Evolutionary conservation across 2,329 filamentous ascomycete genomes (phyloP).

Genomic region (Setomelanomma holmii): DNA sequence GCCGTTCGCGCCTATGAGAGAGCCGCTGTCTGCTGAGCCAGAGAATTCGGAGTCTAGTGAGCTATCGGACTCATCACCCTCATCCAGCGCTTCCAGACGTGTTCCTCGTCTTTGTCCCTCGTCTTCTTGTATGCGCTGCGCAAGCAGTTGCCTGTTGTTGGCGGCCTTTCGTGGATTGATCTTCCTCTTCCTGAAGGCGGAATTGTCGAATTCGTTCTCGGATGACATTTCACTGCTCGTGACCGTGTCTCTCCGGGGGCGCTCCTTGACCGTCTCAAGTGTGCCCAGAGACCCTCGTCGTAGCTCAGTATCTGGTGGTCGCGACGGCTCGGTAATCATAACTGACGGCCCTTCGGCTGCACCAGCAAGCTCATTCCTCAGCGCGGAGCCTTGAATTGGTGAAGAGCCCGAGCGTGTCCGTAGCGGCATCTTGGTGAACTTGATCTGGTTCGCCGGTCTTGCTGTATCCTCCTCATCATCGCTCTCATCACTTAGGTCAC

Average conservation of each 20-base stretch:
- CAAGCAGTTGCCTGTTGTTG: constrained; percentile 59
- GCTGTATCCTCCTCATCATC: constrained; percentile 73
- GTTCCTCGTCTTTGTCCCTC: constrained; percentile 39
- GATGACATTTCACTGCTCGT: constrained; percentile 85
- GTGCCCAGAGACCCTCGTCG: constrained; percentile 74
- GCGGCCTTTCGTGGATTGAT: constrained; percentile 67
- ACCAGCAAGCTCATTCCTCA: constrained; percentile 63
- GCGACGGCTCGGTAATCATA: constrained; percentile 64
- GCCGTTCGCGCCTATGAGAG: constrained; percentile 71
- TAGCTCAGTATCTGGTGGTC: constrained; percentile 46
- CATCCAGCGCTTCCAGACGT: constrained; percentile 51
- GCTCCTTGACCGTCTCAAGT: constrained; percentile 72
- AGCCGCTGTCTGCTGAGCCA: constrained; percentile 66
- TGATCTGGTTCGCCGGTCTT: constrained; percentile 84
- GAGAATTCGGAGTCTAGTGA: constrained; percentile 50
- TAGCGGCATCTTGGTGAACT: constrained; percentile 95
- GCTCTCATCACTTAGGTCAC: constrained; percentile 83
- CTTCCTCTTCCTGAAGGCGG: constrained; percentile 68
- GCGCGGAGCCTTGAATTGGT: constrained; percentile 62
- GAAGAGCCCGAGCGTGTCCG: constrained; percentile 87
- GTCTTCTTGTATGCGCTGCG: constrained; percentile 62
- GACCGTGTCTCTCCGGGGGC: constrained; percentile 75
- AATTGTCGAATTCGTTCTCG: constrained; percentile 77
- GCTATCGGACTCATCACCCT: constrained; percentile 49
- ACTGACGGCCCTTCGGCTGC: constrained; percentile 60